Percentiles rank a stretch among this genome's conserved stretches.
Evolutionary conservation across 345 rosid species (phyloP).

Genomic region (Camelina hispida): DNA sequence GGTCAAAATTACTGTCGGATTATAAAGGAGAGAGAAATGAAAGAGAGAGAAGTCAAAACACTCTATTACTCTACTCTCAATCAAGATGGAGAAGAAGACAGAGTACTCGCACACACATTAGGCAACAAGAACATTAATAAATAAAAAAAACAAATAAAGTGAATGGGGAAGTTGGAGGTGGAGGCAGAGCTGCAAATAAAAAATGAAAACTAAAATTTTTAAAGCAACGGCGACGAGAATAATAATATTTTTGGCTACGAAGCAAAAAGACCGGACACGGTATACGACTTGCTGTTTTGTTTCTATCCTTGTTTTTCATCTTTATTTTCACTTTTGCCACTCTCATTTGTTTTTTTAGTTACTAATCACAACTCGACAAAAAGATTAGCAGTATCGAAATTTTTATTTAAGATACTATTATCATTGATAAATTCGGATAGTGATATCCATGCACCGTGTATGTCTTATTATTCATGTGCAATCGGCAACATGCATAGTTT

Average conservation of each 20-base stretch:
- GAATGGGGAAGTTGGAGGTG: conserved; percentile 23
- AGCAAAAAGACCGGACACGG: conserved; percentile 29
- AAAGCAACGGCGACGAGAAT: conserved; percentile 33
- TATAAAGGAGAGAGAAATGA: conserved; percentile 21
- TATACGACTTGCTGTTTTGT: conserved; percentile 20
- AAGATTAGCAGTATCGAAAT: too few relatives aligned
- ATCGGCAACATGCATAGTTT: too few relatives aligned
- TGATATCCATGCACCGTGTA: too few relatives aligned
- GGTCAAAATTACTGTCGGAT: conserved; percentile 48
- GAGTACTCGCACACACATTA: background rate
- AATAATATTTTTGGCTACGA: conserved; percentile 5
- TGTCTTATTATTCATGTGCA: too few relatives aligned
- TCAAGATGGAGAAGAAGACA: conserved; percentile 38
- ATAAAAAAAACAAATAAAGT: background rate
- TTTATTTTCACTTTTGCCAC: conserved; percentile 37
- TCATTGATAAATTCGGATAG: too few relatives aligned
- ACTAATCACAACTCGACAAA: too few relatives aligned
- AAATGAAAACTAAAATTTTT: background rate
- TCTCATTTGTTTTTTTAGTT: background rate
- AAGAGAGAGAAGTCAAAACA: conserved; percentile 15
- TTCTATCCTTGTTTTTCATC: background rate
- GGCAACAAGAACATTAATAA: background rate
- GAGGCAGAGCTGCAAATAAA: background rate
- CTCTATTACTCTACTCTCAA: background rate
- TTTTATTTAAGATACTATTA: too few relatives aligned